Base-by-base conservation (phyloP, 495 filamentous ascomycete genomes). In the Hyaloscypha hepaticicola region DNA sequence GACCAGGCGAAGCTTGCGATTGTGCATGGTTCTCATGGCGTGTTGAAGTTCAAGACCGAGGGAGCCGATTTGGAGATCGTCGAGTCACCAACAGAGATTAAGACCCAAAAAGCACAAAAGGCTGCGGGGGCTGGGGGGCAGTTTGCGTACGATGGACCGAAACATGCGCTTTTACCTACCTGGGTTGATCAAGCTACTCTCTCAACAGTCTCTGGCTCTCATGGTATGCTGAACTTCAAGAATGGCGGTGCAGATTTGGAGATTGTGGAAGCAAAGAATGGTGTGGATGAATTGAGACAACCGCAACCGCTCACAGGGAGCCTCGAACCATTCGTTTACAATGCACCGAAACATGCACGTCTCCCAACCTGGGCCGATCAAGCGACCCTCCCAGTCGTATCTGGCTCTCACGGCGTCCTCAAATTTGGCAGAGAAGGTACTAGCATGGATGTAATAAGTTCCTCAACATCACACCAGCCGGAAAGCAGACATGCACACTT, bases 321-420 rank as follows among this genome's bases (percentile, higher is more conserved):
- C 0, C 4, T 24, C 7, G 16, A 9, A 53, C 50, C 50, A 24
- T 53, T 25, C 50, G 50, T 53, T 19, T 53, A 53, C 6, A 25
- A 26, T 25, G 50, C n/a, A 26, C 50, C 50, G 2, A 53, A 53
- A 27, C 50, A 53, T 16, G 50, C 21, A 24, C 21, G 25, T 24
- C 50, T 53, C 24, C 50, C 50, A 1, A 53, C 50, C 50, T 53
- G 50, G 50, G n/a, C 50, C 14, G 50, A 53, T 25, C 50, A 53
- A 27, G 50, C 50, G 2, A 27, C 9, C 14, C 50, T 53, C 21
- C 50, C 50, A 1, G 25, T 26, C 16, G n/a, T 53, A 2, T 53
- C 22, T 53, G 50, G 50, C 22, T 53, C 50, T 53, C 50, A 53
- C 25, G 50, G 50, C 0, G 22, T 53, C 7, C 25, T 53, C n/a